Evolutionary conservation across 495 filamentous ascomycete genomes (phyloP), one percentile per base, ranked within the genome.

Genomic region (Cairneyella variabilis): DNA sequence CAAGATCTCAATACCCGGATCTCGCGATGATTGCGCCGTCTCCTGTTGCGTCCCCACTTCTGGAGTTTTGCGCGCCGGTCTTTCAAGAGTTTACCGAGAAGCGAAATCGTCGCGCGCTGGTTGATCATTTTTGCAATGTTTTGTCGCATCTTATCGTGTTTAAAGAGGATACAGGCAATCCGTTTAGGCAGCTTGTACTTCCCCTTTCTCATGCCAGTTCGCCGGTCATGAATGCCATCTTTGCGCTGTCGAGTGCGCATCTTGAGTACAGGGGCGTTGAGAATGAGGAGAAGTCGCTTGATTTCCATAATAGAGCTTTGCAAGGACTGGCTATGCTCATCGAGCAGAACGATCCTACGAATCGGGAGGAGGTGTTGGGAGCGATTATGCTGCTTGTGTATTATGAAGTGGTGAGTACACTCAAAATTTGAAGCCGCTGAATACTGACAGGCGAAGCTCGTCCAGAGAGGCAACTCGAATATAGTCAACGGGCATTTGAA

Each of bases 81-180:
- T 83, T 79, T 52, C 69, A 70, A 17, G 80, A 84, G 53, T 82
- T 82, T 63, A 72, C 76, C 25, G 67, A 72, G 18, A 75, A 69
- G 27, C 73, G 70, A 27, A 81, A 79, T 56, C 73, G 78, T 26
- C 69, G 81, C 34, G 76, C 70, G 18, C 64, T 83, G 23, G 68
- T 84, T 21, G 77, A 83, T 58, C 79, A 84, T 64, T 83, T 83
- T 58, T 81, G 79, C 68, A 81, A 80, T 54, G 77, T 83, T 21
- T 56, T 83, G 34, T 82, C 79, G 8, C 80, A 83, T 63, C 67
- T 82, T 27, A 82, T 84, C 27, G 81, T 83, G 6, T 80, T 84
- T 50, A 76, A 80, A 36, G 81, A 84, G 52, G 79, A 83, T 52
- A 73, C 74, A 1, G 80, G 79, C 37, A 84, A 84, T 48, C 79